A percentile compares a stretch with the other conserved stretches of the same genome.
Conservation (phyloP, 805 yeast species). For the Torulaspora maleeae region DNA sequence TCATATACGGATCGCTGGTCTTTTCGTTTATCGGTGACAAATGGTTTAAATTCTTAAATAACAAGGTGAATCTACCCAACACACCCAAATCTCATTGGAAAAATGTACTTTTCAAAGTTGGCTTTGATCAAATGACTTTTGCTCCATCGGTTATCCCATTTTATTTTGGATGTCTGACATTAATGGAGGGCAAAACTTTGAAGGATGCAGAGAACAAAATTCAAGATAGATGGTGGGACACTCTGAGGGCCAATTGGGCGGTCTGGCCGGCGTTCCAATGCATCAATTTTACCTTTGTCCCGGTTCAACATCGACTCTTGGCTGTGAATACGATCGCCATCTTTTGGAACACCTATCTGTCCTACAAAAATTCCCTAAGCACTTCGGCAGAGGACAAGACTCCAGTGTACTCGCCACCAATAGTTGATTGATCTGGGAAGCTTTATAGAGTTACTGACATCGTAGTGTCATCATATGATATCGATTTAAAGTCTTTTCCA, state of each 20-base stretch:
- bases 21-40: slow-evolving; percentile 72
- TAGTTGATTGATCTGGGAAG: slow-evolving; percentile 30
- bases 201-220: slow-evolving; percentile 43
- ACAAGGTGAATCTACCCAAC: slow-evolving; percentile 40
- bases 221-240: slow-evolving; percentile 54
- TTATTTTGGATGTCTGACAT: slow-evolving; percentile 63
- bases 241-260: slow-evolving; percentile 69
- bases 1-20: slow-evolving; percentile 63
- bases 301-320: slow-evolving; percentile 62
- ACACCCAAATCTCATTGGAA: slow-evolving; percentile 20
- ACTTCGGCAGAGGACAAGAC: slow-evolving; percentile 16
- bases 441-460: background rate
- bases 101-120: slow-evolving; percentile 49
- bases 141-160: slow-evolving; percentile 76
- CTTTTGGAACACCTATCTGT: slow-evolving; percentile 79
- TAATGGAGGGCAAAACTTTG: slow-evolving; percentile 52
- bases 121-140: slow-evolving; percentile 67
- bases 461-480: background rate
- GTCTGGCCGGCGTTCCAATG: slow-evolving; percentile 91
- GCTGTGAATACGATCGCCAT: slow-evolving; percentile 68
- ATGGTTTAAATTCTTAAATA: slow-evolving; percentile 57
- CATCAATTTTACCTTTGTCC: slow-evolving; percentile 70
- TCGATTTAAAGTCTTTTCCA: background rate
- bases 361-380: slow-evolving; percentile 49
- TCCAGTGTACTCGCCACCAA: slow-evolving; percentile 40